Evolutionary conservation across 257 asterid genomes (phyloP).

Genomic region (Lantana camara): DNA sequence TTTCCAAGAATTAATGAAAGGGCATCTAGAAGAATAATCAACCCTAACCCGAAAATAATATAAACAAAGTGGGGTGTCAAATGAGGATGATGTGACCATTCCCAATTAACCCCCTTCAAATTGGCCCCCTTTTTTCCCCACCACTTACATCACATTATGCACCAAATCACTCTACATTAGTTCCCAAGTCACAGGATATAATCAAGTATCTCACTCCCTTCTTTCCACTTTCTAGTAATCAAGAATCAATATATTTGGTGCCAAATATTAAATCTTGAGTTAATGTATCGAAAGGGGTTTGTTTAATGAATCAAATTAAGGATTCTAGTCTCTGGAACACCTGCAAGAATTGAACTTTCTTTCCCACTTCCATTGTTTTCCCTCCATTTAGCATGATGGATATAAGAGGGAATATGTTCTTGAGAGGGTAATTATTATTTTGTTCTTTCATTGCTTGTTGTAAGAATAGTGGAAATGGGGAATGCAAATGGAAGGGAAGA

Average conservation of each 20-base stretch:
- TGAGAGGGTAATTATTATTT: not conserved
- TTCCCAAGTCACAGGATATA: slow-evolving; percentile 36
- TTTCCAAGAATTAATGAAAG: slow-evolving; percentile 1
- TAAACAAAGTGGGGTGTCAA: slow-evolving; percentile 7
- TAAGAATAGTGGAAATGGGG: slow-evolving; percentile 50
- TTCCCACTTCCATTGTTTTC: not conserved
- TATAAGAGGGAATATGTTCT: slow-evolving; percentile 20
- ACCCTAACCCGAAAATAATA: not conserved
- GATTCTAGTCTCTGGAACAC: slow-evolving; percentile 1
- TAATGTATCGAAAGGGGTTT: slow-evolving; percentile 12
- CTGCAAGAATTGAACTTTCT: not conserved
- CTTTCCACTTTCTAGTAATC: slow-evolving; percentile 21
- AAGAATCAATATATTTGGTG: slow-evolving; percentile 17
- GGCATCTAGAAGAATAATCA: slow-evolving; percentile 18
- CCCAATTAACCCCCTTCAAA: slow-evolving; percentile 2
- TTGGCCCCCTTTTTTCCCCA: slow-evolving; percentile 20
- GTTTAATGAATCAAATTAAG: not conserved
- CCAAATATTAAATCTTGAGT: not conserved
- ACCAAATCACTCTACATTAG: slow-evolving; percentile 1
- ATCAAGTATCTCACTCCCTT: not conserved
- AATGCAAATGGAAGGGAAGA: slow-evolving; percentile 82
- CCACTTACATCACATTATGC: slow-evolving; percentile 12
- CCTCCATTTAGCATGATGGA: slow-evolving; percentile 11
- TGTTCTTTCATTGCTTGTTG: not conserved
- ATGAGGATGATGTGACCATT: slow-evolving; percentile 14